Base-by-base conservation (phyloP, 2,329 filamentous ascomycete species). In the Cadophora gregata region DNA sequence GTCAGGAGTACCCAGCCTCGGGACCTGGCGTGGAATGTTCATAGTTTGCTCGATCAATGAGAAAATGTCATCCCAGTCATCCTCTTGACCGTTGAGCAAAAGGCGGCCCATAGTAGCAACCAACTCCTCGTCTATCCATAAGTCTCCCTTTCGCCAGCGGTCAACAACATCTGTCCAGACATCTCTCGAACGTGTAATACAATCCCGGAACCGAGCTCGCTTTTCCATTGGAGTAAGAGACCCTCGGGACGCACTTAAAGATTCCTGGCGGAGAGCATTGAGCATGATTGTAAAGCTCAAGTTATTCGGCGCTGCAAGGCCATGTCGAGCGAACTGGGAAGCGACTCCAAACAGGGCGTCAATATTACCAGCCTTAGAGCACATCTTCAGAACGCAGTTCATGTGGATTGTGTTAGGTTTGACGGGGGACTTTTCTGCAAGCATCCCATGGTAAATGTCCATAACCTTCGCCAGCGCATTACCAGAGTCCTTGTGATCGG, bases 361-460 rank as follows among this genome's bases (percentile, higher is more conserved):
- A 78, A 97, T 84, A 75, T 97, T 90, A 14, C 83, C 78, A 4
- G 91, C 90, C 65, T 87, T 85, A 58, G 90, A 86, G 77, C 94
- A 98, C 9, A 96, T 91, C 66, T 89, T 88, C 53, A 99, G 81
- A n/a, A 93, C 87, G 10, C 94, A 92, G 77, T 99, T 99, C 69
- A 92, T 88, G 75, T 98, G 96, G 65, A 93, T 91, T 42, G 90
- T 90, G 71, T 89, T 92, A 19, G 92, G 90, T 70, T 88, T 84
- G 60, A 96, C 82, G 8, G 84, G 82, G 0, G 86, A 86, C 60
- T 86, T 88, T 42, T 87, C 84, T 4, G 83, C 84, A 47, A 85
- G 83, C 80, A 98, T 91, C 63, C 88, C 88, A 71, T 92, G 86
- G 81, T 96, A 98, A 61, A 97, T 83, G 66, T 86, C 86, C 55